phyloP scores from a whole-genome alignment of 1,284 basidiomycete species.

The Apiotrichum gamsii region DNA sequence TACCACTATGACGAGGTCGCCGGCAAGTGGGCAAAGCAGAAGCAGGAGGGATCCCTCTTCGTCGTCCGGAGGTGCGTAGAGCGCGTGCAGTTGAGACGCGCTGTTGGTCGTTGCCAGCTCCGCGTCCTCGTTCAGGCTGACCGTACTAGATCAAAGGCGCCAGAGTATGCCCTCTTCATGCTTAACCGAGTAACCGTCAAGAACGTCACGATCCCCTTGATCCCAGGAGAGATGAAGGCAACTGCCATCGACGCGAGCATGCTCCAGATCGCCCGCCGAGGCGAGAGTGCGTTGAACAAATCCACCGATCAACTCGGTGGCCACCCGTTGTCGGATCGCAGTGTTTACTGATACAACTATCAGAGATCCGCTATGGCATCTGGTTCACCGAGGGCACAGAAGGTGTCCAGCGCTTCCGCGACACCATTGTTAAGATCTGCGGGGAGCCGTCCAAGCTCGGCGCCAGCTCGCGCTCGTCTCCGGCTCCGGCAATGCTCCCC shows the following conservation, averaged over 20 bases:
- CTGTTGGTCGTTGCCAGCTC: background rate
- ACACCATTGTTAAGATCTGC: conserved; percentile 34
- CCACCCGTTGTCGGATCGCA: no score
- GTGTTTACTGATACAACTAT: no score
- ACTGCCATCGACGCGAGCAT: conserved; percentile 31
- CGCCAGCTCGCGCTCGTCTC: background rate
- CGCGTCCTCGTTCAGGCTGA: conserved; percentile 1
- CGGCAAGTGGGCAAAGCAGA: conserved; percentile 41
- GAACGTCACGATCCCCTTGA: conserved; percentile 34
- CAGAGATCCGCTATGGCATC: conserved; percentile 24
- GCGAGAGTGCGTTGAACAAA: conserved; percentile 40
- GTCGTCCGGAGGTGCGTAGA: conserved; percentile 38
- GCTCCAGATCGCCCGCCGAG: conserved; percentile 38
- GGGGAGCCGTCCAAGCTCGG: conserved; percentile 29
- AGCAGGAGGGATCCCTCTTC: conserved; percentile 42
- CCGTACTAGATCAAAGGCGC: conserved; percentile 26
- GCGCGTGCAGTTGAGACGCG: conserved; percentile 4
- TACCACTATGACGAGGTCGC: conserved; percentile 34
- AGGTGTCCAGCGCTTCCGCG: conserved; percentile 26
- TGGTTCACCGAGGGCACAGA: conserved; percentile 37
- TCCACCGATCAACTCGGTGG: no score
- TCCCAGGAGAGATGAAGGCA: conserved; percentile 41
- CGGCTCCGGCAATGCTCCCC: background rate
- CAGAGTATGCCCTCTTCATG: conserved; percentile 41
- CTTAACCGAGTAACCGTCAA: conserved; percentile 39